Evolutionary conservation across 192 early-diverging fungal species (phyloP).

Genomic region (Entomortierella parvispora): DNA sequence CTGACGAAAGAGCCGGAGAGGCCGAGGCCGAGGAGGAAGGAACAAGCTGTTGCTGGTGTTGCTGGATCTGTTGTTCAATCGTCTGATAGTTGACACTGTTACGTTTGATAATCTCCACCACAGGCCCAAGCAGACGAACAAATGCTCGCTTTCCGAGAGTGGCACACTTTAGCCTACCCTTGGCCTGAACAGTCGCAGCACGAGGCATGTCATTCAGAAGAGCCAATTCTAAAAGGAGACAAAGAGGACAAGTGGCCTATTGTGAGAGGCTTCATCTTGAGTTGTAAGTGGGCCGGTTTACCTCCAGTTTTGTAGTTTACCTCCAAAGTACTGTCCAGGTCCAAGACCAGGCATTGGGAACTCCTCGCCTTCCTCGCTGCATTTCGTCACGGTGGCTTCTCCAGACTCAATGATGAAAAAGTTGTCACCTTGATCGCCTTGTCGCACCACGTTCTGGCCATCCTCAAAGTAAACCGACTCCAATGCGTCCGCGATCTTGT

Average conservation of each 20-base stretch:
- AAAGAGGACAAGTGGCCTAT: background rate
- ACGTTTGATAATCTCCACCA: slow-evolving; percentile 95
- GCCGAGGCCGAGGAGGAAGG: slow-evolving; percentile 18
- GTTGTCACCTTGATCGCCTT: slow-evolving; percentile 94
- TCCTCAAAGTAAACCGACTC: slow-evolving; percentile 91
- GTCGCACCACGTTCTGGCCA: slow-evolving; percentile 83
- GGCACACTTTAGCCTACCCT: slow-evolving; percentile 93
- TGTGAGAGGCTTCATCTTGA: no score
- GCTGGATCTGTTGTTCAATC: slow-evolving; percentile 56
- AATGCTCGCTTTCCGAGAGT: slow-evolving; percentile 96
- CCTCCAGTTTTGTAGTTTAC: slow-evolving; percentile 51
- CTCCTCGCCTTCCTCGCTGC: slow-evolving; percentile 81
- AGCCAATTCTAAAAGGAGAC: slow-evolving; percentile 82
- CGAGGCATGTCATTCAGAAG: slow-evolving; percentile 93
- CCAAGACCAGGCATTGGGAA: slow-evolving; percentile 75
- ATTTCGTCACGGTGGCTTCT: slow-evolving; percentile 84
- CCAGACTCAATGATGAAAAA: slow-evolving; percentile 98
- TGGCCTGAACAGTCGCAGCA: slow-evolving; percentile 88
- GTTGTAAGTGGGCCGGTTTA: background rate
- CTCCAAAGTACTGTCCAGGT: slow-evolving; percentile 97
- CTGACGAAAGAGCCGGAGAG: slow-evolving; percentile 11
- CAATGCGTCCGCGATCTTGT: slow-evolving; percentile 98
- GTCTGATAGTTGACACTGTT: slow-evolving; percentile 92
- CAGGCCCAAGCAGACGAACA: slow-evolving; percentile 92
- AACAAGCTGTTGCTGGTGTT: slow-evolving; percentile 36